A percentile compares a stretch with the other conserved stretches of the same genome.
Conservation (phyloP, 148 eudicot species). For the Cornus controversa region DNA sequence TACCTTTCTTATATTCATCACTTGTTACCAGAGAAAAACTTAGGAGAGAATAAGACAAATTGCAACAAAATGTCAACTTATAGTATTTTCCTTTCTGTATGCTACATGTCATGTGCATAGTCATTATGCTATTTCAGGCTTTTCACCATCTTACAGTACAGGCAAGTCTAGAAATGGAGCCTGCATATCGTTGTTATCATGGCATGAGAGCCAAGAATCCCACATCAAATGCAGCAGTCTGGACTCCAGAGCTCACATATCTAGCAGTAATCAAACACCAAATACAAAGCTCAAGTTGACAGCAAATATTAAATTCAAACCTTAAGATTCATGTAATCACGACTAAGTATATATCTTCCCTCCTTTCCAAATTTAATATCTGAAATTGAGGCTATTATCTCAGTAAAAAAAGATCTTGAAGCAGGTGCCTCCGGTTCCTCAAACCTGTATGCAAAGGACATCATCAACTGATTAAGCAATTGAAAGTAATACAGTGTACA, state of each 20-base stretch:
- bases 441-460: constrained; percentile 38
- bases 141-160: neutral
- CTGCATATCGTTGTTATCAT: neutral
- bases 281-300: neutral
- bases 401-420: constrained; percentile 75
- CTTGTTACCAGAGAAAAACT: no score
- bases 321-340: constrained; percentile 79
- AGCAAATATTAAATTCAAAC: constrained; percentile 22
- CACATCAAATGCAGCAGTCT: neutral
- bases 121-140: constrained; percentile 4
- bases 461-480: constrained; percentile 11
- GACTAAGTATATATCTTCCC: constrained; percentile 69
- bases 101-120: neutral
- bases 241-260: neutral
- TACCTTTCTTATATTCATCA: no score
- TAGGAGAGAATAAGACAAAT: no score
- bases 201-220: neutral
- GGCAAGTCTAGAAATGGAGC: no score
- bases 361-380: constrained; percentile 71
- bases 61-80: neutral
- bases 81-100: neutral
- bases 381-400: constrained; percentile 73
- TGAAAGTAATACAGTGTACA: neutral
- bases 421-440: constrained; percentile 74
- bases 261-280: neutral